Evolutionary conservation across 495 filamentous ascomycete species (phyloP), one percentile per base, ranked within the genome.

Genomic region (Lasiosphaeris hirsuta): DNA sequence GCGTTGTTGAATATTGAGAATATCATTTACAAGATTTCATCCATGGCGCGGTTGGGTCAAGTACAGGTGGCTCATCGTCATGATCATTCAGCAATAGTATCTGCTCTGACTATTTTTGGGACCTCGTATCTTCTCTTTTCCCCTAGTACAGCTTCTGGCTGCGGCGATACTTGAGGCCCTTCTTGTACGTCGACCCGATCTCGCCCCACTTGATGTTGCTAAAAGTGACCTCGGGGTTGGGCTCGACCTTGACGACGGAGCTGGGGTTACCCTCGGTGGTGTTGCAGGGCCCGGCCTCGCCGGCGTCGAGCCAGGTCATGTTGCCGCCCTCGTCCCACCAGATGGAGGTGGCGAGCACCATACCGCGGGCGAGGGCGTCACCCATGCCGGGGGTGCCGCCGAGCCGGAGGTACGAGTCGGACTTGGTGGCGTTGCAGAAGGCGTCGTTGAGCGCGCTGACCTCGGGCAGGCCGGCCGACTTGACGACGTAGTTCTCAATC

Each of bases 271-370:
- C 77, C 43, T 81, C 73, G 13, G 77, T 75, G 1, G 71, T 75
- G 49, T 77, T 81, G 67, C 86, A 90, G 19, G 86, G 85, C 0
- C 86, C 85, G 17, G 78, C 70, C 19, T 67, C 71, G 5, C 70
- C 75, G 38, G 70, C 66, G 62, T 89, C 87, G 7, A 89, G 72
- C 85, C 85, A 89, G 30, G 75, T 73, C 86, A 88, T 88, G 68
- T 73, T 77, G 0, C 69, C 71, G 38, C 76, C 71, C n/a, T 74
- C 69, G 56, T 84, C 84, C 68, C 79, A 81, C 86, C 86, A 89
- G 58, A 89, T 79, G 59, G 74, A 80, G 7, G 58, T 86, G 75
- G 78, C 75, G 9, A 88, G 63, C 0, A 86, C 82, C 85, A 88
- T 87, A 4, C 86, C 85, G 0, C 82, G 69, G 1, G 54, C 68